Evolutionary conservation across 1,139 yeast species (phyloP).

Genomic region (Cylindricascospora bacillispora): DNA sequence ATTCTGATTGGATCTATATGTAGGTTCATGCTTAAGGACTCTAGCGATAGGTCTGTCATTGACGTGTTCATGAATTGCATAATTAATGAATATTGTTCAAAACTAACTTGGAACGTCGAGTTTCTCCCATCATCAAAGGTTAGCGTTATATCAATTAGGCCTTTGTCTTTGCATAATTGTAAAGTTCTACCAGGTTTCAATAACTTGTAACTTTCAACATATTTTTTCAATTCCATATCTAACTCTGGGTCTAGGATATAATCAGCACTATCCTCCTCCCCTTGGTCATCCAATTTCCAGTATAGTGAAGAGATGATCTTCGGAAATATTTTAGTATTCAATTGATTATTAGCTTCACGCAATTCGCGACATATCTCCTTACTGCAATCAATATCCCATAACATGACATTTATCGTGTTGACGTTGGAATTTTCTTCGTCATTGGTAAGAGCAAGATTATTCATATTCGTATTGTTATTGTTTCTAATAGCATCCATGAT

Average conservation of each 20-base stretch:
- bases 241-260: constrained; percentile 2
- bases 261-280: not conserved
- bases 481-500: constrained; percentile 2
- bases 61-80: constrained; percentile 35
- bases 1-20: constrained; percentile 20
- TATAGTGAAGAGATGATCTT: constrained; percentile 20
- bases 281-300: constrained; percentile 12
- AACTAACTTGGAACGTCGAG: constrained; percentile 39
- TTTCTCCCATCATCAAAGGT: constrained; percentile 34
- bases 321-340: constrained; percentile 12
- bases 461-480: not conserved
- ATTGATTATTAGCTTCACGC: constrained; percentile 8
- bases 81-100: constrained; percentile 60
- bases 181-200: constrained; percentile 48
- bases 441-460: constrained; percentile 1
- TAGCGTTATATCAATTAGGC: constrained; percentile 49
- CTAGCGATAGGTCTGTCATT: constrained; percentile 18
- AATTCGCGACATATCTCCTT: constrained; percentile 28
- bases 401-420: constrained; percentile 71
- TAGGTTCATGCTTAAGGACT: constrained; percentile 23
- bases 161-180: constrained; percentile 45
- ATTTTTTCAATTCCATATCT: constrained; percentile 30
- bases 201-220: constrained; percentile 30
- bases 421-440: constrained; percentile 31
- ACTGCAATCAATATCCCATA: constrained; percentile 57